Conservation (phyloP, 495 filamentous ascomycete species). For the Terfezia boudieri region DNA sequence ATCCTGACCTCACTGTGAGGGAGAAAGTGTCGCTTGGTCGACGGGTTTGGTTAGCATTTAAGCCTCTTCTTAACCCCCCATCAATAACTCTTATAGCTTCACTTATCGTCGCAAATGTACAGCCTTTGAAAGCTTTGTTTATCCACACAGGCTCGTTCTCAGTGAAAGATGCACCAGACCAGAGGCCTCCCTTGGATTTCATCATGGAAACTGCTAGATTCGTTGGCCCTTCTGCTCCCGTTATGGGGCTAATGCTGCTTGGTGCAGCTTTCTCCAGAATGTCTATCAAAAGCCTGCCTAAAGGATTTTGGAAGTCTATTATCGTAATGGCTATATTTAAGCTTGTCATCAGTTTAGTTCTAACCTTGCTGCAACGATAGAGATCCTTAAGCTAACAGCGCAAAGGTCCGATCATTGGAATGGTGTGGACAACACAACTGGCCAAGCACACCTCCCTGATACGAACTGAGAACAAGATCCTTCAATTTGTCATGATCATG, state of each 20-base stretch:
- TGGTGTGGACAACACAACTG: conserved; percentile 12
- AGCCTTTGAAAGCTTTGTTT: conserved; percentile 12
- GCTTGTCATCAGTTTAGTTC: conserved; percentile 12
- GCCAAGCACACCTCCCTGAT: conserved; percentile 8
- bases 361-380: background rate
- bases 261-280: conserved; percentile 13
- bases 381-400: too few relatives aligned
- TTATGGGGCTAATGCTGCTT: conserved; percentile 12
- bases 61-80: conserved; percentile 9
- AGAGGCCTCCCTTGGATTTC: conserved; percentile 14
- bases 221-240: conserved; percentile 9
- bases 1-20: too few relatives aligned
- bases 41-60: conserved; percentile 11
- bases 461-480: conserved; percentile 11
- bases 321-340: conserved; percentile 15
- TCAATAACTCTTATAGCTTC: conserved; percentile 11
- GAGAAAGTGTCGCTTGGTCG: background rate
- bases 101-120: conserved; percentile 12
- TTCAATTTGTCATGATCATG: conserved; percentile 14
- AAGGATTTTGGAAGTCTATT: conserved; percentile 16
- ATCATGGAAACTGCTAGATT: conserved; percentile 14
- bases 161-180: conserved; percentile 12
- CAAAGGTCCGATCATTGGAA: conserved; percentile 16
- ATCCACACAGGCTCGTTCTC: conserved; percentile 1
- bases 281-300: conserved; percentile 9